Evolutionary conservation across 768 basidiomycete species (phyloP).

Genomic region (Suillus paluster): DNA sequence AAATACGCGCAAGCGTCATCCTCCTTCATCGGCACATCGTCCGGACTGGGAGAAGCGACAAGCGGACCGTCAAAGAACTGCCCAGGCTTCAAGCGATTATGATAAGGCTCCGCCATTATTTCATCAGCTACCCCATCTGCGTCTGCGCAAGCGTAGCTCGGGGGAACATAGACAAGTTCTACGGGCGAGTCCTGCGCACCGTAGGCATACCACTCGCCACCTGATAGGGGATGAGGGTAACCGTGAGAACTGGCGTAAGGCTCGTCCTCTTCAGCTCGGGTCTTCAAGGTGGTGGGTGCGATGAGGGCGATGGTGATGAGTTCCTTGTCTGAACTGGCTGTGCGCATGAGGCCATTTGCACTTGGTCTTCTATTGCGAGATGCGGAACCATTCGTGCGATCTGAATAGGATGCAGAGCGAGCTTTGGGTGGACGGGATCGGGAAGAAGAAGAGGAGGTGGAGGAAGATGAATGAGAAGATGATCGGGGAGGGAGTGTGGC

Average conservation of each 20-base stretch:
- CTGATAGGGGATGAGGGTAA: constrained; percentile 15
- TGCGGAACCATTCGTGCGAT: constrained; percentile 25
- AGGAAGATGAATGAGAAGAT: constrained; percentile 43
- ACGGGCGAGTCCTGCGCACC: constrained; percentile 54
- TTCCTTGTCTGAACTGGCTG: constrained; percentile 46
- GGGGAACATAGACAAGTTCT: constrained; percentile 74
- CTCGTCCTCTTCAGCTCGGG: constrained; percentile 53
- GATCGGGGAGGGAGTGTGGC: constrained; percentile 39
- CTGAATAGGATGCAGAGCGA: constrained; percentile 32
- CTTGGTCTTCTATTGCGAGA: constrained; percentile 33
- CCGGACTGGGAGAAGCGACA: constrained; percentile 12
- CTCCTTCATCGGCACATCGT: constrained; percentile 6
- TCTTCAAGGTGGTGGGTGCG: constrained; percentile 87
- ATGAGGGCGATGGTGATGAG: constrained; percentile 74
- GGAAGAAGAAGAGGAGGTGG: constrained; percentile 24
- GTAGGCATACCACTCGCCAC: constrained; percentile 18
- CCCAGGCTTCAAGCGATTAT: constrained; percentile 14
- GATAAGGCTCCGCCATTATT: constrained; percentile 23
- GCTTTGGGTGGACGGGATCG: constrained; percentile 34
- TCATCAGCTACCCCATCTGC: constrained; percentile 25
- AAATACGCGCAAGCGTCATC: constrained; percentile 14
- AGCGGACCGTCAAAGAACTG: constrained; percentile 20
- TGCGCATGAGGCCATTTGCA: constrained; percentile 47
- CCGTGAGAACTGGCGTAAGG: constrained; percentile 18
- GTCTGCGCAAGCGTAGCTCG: constrained; percentile 35